A percentile compares a stretch with the other conserved stretches of the same genome.
Conservation (phyloP, 805 yeast species). For the Torulaspora franciscae region DNA sequence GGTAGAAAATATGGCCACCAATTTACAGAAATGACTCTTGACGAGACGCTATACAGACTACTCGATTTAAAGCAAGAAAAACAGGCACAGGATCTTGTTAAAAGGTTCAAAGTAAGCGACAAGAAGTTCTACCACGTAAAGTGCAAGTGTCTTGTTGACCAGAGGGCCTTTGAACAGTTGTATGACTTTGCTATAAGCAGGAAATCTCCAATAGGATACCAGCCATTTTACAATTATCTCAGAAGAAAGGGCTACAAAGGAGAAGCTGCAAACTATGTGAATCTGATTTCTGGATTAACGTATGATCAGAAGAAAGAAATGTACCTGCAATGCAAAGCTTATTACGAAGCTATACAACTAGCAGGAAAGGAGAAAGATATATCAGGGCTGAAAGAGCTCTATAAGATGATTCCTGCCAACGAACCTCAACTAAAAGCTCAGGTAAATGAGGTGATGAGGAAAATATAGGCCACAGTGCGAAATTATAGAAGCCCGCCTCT, state of each 20-base stretch:
- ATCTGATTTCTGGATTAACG: constrained; percentile 43
- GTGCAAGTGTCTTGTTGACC: constrained; percentile 43
- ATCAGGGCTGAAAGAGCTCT: constrained; percentile 22
- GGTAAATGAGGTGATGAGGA: constrained; percentile 21
- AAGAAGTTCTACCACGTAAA: constrained; percentile 52
- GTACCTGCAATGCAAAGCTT: constrained; percentile 50
- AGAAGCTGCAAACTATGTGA: constrained; percentile 58
- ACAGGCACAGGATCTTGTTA: constrained; percentile 45
- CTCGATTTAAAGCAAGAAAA: constrained; percentile 46
- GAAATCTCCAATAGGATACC: constrained; percentile 69
- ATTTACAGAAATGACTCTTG: constrained; percentile 42
- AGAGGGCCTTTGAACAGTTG: constrained; percentile 52
- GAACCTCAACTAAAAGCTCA: constrained; percentile 25
- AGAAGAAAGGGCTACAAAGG: constrained; percentile 49
- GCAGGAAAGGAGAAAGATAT: constrained; percentile 30
- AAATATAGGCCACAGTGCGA: constrained; percentile 7
- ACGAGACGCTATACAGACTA: constrained; percentile 46
- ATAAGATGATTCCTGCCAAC: constrained; percentile 25
- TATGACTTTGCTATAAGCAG: constrained; percentile 46
- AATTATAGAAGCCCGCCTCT: constrained; percentile 23
- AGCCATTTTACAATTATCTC: constrained; percentile 55
- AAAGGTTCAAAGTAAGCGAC: constrained; percentile 54
- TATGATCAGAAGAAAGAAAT: constrained; percentile 47
- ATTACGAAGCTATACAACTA: constrained; percentile 40
- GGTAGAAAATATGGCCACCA: constrained; percentile 40